Base-by-base conservation (phyloP, 148 eudicot genomes). In the Vaccinium corymbosum region DNA sequence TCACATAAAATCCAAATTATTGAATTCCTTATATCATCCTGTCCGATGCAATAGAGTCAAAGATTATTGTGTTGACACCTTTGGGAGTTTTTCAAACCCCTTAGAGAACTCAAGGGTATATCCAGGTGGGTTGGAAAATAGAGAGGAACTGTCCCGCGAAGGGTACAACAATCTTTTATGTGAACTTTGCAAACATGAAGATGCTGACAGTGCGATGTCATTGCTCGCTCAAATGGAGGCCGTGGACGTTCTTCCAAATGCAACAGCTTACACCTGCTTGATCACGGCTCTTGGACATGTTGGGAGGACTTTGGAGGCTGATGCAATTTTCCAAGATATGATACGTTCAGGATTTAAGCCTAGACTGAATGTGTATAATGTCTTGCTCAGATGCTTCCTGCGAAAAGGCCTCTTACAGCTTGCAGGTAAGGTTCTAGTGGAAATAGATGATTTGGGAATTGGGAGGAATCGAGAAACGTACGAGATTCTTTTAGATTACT, bases 221-320 rank as follows among this genome's bases (percentile, higher is more conserved):
- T 83, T 88, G 85, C 72, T 94, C 25, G 88, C 98, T 50, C 87
- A 89, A 85, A 93, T 94, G 95, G 98, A 96, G 85, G 93, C 97
- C 62, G 61, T 93, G 73, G 97, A 97, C 0, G 88, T 78, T 75
- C 86, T 73, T 20, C 94, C 91, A 7, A 91, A 90, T 74, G 83
- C 87, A 20, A 15, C 76, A 48, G 90, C 92, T 20, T 94, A 94
- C 83, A 83, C 86, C 16, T 78, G 88, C 73, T 86, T 96, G 50
- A 89, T 96, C 85, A 85, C 89, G 57, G 91, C 88, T 82, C 91
- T 96, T 72, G 93, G 90, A 73, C 86, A 84, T 86, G 91, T 85
- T 64, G 98, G 95, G 32, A 92, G 98, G 84, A 93, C 95, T 74
- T 84, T 89, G 55, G 98, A 96, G 90, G 97, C 96, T 42, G 98